These are phyloP conservation scores for Exsudoporus floridanus DNA, from an alignment of 1,284 basidiomycete species.

Conservation along the genomic window DNA sequence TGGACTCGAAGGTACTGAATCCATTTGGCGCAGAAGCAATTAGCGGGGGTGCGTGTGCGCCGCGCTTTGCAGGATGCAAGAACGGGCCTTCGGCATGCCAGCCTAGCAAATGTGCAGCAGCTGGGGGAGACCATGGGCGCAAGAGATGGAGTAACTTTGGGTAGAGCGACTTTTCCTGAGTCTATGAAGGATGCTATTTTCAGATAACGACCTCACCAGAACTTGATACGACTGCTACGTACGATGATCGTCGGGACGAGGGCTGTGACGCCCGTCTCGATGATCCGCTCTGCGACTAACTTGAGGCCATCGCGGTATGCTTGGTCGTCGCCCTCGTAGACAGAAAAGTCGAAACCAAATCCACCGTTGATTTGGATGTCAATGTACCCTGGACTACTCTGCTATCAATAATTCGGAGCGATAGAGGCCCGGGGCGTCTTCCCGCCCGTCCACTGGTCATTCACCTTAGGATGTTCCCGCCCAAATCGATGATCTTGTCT, in stretches of 20 bases:
- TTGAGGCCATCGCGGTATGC: slow-evolving; percentile 69
- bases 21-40: slow-evolving; percentile 64
- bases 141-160: slow-evolving; percentile 64
- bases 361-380: slow-evolving; percentile 87
- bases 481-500: slow-evolving; percentile 59
- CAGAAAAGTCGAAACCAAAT: slow-evolving; percentile 87
- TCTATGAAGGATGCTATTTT: slow-evolving; percentile 41
- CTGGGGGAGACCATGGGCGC: slow-evolving; percentile 58
- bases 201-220: background rate
- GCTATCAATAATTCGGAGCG: slow-evolving; percentile 12
- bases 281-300: slow-evolving; percentile 69
- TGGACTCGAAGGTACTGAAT: slow-evolving; percentile 63
- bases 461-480: slow-evolving; percentile 72
- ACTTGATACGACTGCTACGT: slow-evolving; percentile 31
- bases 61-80: slow-evolving; percentile 74
- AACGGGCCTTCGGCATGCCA: slow-evolving; percentile 93
- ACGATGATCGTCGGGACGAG: slow-evolving; percentile 83
- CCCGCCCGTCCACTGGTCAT: slow-evolving; percentile 13
- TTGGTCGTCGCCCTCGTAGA: slow-evolving; percentile 69
- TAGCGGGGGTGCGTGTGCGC: slow-evolving; percentile 74
- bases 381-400: slow-evolving; percentile 66
- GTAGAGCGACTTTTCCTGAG: slow-evolving; percentile 71
- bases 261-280: slow-evolving; percentile 87
- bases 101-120: slow-evolving; percentile 71
- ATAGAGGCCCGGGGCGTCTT: too few relatives aligned